phyloP scores from a whole-genome alignment of 768 basidiomycete genomes.

The Termitomyces sp. region DNA sequence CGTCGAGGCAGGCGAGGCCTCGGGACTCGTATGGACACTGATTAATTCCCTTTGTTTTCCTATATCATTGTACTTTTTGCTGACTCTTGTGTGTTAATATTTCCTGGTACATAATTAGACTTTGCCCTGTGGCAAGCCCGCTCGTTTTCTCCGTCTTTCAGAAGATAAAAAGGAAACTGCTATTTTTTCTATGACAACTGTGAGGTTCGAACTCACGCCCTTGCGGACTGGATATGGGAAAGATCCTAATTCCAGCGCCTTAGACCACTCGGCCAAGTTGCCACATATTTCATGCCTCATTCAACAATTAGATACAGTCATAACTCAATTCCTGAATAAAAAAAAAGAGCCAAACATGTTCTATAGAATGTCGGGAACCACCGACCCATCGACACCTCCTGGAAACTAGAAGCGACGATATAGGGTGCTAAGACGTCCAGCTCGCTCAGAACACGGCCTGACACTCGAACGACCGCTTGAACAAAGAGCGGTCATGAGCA shows the following conservation, averaged over 20 bases:
- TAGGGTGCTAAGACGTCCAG: slow-evolving; percentile 81
- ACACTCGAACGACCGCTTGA: slow-evolving; percentile 84
- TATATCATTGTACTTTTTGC: not conserved
- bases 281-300: slow-evolving; percentile 8
- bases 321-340: not conserved
- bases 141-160: too few relatives aligned
- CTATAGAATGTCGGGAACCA: slow-evolving; percentile 59
- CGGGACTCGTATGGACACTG: slow-evolving; percentile 47
- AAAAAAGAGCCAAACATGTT: too few relatives aligned
- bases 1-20: slow-evolving; percentile 30
- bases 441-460: slow-evolving; percentile 74
- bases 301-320: not conserved
- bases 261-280: slow-evolving; percentile 59
- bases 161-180: too few relatives aligned
- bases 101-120: too few relatives aligned
- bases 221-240: slow-evolving; percentile 1
- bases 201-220: slow-evolving; percentile 5
- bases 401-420: slow-evolving; percentile 38
- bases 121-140: too few relatives aligned
- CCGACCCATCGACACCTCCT: slow-evolving; percentile 71
- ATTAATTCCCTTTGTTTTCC: slow-evolving; percentile 29
- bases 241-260: slow-evolving; percentile 51
- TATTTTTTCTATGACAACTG: slow-evolving; percentile 1
- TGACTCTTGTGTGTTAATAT: not conserved
- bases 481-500: slow-evolving; percentile 71